Percentiles rank a stretch among this genome's conserved stretches.
phyloP scores from a whole-genome alignment of 23 red algal species.

The Chondrus crispus region DNA sequence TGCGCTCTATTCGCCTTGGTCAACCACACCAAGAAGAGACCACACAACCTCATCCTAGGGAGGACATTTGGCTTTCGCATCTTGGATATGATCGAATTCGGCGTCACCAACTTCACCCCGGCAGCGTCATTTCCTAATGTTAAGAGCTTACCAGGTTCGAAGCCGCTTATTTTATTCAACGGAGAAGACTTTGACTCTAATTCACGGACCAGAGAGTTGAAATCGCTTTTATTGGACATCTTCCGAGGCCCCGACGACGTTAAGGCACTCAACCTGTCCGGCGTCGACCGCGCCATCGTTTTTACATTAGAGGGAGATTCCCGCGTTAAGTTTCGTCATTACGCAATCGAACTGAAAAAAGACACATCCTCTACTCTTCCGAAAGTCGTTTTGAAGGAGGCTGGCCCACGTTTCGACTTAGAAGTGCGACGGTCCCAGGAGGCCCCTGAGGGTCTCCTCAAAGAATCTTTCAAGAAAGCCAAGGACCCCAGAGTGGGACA shows the following conservation, averaged over 20 bases:
- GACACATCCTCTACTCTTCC: constrained; percentile 57
- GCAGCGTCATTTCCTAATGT: constrained; percentile 21
- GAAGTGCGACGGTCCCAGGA: constrained; percentile 61
- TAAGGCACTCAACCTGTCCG: constrained; percentile 50
- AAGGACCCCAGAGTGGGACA: constrained; percentile 17
- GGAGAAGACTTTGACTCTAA: constrained; percentile 49
- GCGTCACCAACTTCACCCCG: constrained; percentile 49
- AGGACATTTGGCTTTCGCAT: constrained; percentile 83
- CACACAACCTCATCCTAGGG: constrained; percentile 85
- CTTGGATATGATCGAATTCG: constrained; percentile 97
- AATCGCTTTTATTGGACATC: constrained; percentile 56
- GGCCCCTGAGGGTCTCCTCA: constrained; percentile 75
- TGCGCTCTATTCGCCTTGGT: constrained; percentile 84
- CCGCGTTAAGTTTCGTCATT: constrained; percentile 71
- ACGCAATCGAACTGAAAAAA: constrained; percentile 69
- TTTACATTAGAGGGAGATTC: constrained; percentile 48
- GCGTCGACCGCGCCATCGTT: constrained; percentile 85
- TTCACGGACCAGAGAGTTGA: constrained; percentile 15
- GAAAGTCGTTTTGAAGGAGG: constrained; percentile 50
- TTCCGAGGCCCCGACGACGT: constrained; percentile 77
- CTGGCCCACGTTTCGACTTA: constrained; percentile 77
- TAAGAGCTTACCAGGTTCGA: constrained; percentile 52
- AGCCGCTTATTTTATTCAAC: constrained; percentile 74
- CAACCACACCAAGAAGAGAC: constrained; percentile 92
- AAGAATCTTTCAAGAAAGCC: constrained; percentile 43